Evolutionary conservation across 345 rosid species (phyloP), one percentile per base, ranked within the genome.

Genomic region (Kandelia obovata): DNA sequence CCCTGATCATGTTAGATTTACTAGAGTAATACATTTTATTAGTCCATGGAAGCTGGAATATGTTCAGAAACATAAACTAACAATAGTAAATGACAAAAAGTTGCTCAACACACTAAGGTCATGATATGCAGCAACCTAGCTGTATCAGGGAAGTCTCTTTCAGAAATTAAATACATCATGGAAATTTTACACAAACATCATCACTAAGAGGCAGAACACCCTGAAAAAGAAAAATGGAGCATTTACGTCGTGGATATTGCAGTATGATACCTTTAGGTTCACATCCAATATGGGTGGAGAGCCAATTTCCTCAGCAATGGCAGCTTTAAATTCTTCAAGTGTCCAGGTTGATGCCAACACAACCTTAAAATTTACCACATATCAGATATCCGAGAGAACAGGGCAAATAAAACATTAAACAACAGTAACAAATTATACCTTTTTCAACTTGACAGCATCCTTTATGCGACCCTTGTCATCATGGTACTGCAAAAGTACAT

Each of bases 401-500:
- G n/a, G 51, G 69, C 23, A 62, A 8, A 35, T 20, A 16, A 67
- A 49, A 55, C 30, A 25, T 56, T 9, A 55, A 65, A 43, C 20
- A 32, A 30, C 28, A 55, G 1, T 11, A 6, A 26, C 53, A 55
- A 20, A 31, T 64, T 37, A 49, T 78, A 91, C 99, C 94, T 86
- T 92, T 79, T 81, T 85, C 71, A 87, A 71, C 78, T 88, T 94
- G 78, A 87, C 78, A 70, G 82, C 77, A 78, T 88, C 93, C 74
- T 92, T 89, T 78, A 95, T 77, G 67, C 88, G 84, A 71, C 78
- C 71, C 77, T 87, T 95, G 80, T 89, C 91, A 43, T 86, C 96
- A 47, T 88, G 91, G 76, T 88, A 80, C 99, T 95, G 92, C 71
- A 76, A 60, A 79, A 58, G 73, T 52, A 71, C 59, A 61, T 62